A percentile compares a stretch with the other conserved stretches of the same genome.
These are phyloP conservation scores for Triticum dicoccoides DNA, from an alignment of 176 grass and related monocot genomes.

Conservation along the genomic window DNA sequence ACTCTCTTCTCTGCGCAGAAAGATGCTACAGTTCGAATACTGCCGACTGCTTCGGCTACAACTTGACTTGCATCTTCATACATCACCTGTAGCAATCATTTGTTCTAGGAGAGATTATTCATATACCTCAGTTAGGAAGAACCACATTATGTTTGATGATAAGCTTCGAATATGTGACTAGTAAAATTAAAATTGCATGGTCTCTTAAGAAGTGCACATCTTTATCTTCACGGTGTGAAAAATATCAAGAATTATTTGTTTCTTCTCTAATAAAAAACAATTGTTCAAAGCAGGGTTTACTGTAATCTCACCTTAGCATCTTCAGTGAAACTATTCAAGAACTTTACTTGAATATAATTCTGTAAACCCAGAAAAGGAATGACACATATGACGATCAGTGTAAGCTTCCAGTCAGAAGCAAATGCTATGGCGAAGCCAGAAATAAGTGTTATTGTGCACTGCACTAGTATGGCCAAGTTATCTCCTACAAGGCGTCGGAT, in stretches of 20 bases:
- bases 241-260: not conserved
- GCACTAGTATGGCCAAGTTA: constrained; percentile 61
- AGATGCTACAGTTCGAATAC: constrained; percentile 55
- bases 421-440: constrained; percentile 61
- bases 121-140: not conserved
- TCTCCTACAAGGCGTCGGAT: constrained; percentile 60
- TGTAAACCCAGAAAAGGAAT: constrained; percentile 65
- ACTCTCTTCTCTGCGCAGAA: constrained; percentile 61
- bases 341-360: constrained; percentile 71
- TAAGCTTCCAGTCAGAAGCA: constrained; percentile 59
- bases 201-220: not conserved
- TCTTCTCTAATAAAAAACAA: not conserved
- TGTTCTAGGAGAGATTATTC: not conserved
- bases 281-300: not conserved
- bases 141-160: not conserved
- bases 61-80: constrained; percentile 69
- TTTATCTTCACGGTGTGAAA: not conserved
- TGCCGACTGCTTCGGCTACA: constrained; percentile 50
- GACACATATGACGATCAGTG: constrained; percentile 54
- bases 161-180: not conserved
- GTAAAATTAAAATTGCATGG: not conserved
- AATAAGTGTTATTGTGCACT: constrained; percentile 37
- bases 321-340: constrained; percentile 65
- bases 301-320: constrained; percentile 66
- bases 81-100: constrained; percentile 38